Evolutionary conservation across 257 asterid species (phyloP).

Genomic region (Marsdenia floribunda): DNA sequence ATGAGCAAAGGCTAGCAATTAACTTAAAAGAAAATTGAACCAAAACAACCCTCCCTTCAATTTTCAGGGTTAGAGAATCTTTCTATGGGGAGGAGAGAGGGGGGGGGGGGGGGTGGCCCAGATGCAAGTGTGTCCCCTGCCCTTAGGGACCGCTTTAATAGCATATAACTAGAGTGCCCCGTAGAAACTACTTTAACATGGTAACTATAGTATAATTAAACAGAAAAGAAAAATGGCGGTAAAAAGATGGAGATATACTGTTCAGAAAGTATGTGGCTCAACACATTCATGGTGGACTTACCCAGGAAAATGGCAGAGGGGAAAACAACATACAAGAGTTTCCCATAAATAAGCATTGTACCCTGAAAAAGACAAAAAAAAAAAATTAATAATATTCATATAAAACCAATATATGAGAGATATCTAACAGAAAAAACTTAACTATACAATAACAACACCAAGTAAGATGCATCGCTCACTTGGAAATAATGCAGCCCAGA

Average conservation of each 20-base stretch:
- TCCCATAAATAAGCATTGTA: constrained; percentile 23
- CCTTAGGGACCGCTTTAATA: not conserved
- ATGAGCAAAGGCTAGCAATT: not conserved
- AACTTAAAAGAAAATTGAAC: not conserved
- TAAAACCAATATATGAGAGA: constrained; percentile 20
- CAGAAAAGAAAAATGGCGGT: not conserved
- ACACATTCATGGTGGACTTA: constrained; percentile 1
- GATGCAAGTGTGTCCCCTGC: not conserved
- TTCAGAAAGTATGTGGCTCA: not conserved
- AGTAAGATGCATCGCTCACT: constrained; percentile 44
- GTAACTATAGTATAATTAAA: not conserved
- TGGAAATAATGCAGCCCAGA: constrained; percentile 28
- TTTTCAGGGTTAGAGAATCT: not conserved
- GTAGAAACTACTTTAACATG: not conserved
- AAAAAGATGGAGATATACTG: not conserved
- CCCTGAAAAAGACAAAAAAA: constrained; percentile 41
- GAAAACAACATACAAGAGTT: constrained; percentile 27
- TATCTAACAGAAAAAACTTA: not conserved
- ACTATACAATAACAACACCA: constrained; percentile 5
- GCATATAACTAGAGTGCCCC: not conserved
- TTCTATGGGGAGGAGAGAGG: too few relatives aligned
- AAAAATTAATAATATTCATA: constrained; percentile 10
- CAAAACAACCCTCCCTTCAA: not conserved
- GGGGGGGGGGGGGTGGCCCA: not conserved
- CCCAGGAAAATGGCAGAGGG: not conserved